phyloP scores from a whole-genome alignment of 306 rosid species.

The Arachis stenosperma region DNA sequence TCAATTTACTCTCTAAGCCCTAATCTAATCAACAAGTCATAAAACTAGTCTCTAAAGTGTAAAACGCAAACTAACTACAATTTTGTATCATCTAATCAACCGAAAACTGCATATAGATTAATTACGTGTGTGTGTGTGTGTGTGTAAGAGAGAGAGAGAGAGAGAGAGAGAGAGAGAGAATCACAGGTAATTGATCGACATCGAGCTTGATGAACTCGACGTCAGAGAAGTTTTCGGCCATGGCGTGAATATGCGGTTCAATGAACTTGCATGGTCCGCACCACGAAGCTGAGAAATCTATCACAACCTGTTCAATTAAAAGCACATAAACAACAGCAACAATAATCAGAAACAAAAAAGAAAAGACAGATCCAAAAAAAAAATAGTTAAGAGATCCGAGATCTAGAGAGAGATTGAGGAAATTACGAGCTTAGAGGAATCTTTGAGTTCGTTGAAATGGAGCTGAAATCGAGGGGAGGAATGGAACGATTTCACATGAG shows the following conservation, averaged over 20 bases:
- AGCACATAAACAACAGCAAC: not conserved
- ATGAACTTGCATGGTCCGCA: conserved; percentile 93
- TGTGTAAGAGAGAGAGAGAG: not conserved
- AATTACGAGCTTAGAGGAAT: conserved; percentile 59
- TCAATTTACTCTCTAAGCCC: not conserved
- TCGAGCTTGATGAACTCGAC: conserved; percentile 86
- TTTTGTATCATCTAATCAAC: too few species aligned
- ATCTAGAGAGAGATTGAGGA: not conserved
- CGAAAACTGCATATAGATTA: too few species aligned
- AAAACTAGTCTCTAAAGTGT: not conserved
- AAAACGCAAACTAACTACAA: not conserved
- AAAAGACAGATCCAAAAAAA: conserved; percentile 6
- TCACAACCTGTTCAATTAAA: conserved; percentile 53
- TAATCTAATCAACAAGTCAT: not conserved
- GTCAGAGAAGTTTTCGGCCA: conserved; percentile 58
- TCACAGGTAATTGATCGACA: conserved; percentile 81
- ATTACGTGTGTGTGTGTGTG: too few species aligned
- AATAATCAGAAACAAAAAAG: not conserved
- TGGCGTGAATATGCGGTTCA: conserved; percentile 64
- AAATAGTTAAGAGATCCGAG: not conserved
- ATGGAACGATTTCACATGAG: conserved; percentile 55
- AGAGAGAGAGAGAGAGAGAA: not conserved
- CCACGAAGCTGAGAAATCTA: conserved; percentile 95
- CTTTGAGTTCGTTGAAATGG: conserved; percentile 56
- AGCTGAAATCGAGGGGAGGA: conserved; percentile 80